Conservation (phyloP, 148 eudicot genomes). For the Fagopyrum tataricum region DNA sequence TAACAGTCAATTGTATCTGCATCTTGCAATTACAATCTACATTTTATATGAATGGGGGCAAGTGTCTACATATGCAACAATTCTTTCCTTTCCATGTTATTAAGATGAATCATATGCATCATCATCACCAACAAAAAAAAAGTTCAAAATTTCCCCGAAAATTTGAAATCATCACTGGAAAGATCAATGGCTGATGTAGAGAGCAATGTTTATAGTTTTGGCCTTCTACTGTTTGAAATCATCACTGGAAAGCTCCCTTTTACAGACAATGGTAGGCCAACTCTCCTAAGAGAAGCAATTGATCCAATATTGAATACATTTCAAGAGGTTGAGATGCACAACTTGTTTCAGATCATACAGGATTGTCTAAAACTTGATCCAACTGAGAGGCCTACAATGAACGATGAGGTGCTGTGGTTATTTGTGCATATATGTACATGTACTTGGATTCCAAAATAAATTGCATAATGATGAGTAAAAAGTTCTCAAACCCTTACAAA, state of each 20-base stretch:
- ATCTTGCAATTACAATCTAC: too few species aligned
- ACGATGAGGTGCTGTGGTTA: constrained; percentile 19
- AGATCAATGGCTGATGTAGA: constrained; percentile 26
- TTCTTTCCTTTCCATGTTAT: too few species aligned
- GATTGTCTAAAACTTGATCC: constrained; percentile 49
- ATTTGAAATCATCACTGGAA: too few species aligned
- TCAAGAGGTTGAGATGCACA: constrained; percentile 38
- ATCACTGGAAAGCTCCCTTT: constrained; percentile 65
- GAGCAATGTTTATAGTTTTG: constrained; percentile 68
- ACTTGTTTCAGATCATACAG: constrained; percentile 37
- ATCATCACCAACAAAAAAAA: too few species aligned
- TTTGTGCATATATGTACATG: neutral
- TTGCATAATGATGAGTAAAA: too few species aligned
- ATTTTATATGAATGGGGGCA: too few species aligned
- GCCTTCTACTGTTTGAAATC: constrained; percentile 66
- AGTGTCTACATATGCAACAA: too few species aligned
- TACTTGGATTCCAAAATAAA: too few species aligned
- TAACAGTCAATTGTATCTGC: too few species aligned
- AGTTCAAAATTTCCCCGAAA: too few species aligned
- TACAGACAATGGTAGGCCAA: constrained; percentile 30
- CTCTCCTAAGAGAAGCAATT: constrained; percentile 38
- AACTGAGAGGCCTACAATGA: constrained; percentile 54
- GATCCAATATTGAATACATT: constrained; percentile 56
- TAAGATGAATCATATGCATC: too few species aligned
- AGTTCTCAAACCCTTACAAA: too few species aligned